Conservation (phyloP, 495 filamentous ascomycete species). For the Penicillium robsamsonii region DNA sequence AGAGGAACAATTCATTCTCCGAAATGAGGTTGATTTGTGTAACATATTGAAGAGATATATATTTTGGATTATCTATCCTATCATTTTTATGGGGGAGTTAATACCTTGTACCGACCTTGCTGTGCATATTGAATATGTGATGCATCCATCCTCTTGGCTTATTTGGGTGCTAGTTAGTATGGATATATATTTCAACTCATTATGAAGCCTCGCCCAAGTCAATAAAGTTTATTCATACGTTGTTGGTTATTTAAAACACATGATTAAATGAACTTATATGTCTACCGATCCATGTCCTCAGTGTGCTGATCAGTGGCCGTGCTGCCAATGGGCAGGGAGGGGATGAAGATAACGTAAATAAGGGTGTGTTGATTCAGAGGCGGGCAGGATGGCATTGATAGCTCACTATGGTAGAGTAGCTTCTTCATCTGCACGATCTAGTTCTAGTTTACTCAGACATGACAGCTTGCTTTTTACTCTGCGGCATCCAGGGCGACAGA, state of each 20-base stretch:
- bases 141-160: no score
- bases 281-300: neutral
- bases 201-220: neutral
- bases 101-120: neutral
- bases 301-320: neutral
- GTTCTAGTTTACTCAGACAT: neutral
- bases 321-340: neutral
- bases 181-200: neutral
- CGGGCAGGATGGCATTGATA: neutral
- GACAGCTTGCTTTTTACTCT: neutral
- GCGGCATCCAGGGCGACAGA: neutral
- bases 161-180: neutral
- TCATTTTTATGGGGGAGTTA: neutral
- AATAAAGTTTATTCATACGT: neutral
- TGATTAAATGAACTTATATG: neutral
- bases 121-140: neutral
- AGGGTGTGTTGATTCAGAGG: neutral
- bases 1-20: neutral
- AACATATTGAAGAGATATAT: neutral
- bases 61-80: neutral
- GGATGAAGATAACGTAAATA: neutral
- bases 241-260: neutral
- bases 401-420: neutral
- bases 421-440: neutral
- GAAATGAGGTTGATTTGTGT: neutral